phyloP scores from a whole-genome alignment of 139 green algal species.

The Chlorella ohadii region DNA sequence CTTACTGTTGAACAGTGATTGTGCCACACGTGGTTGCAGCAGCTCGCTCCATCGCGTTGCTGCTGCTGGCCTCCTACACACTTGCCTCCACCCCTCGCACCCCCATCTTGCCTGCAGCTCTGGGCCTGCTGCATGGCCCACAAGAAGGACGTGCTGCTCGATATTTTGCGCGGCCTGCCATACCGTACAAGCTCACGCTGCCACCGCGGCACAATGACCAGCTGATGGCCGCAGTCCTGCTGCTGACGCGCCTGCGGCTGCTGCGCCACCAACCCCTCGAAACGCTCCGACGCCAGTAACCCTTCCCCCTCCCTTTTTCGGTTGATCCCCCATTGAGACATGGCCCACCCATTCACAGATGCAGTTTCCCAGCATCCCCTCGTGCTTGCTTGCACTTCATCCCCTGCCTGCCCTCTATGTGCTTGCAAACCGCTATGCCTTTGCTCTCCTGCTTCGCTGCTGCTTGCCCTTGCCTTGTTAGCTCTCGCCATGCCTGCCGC shows the following conservation, averaged over 20 bases:
- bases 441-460: no score
- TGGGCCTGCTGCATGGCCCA: constrained; percentile 15
- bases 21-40: neutral
- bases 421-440: no score
- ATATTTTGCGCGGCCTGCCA: neutral
- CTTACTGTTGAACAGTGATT: neutral
- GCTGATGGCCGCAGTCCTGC: neutral
- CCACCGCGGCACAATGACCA: neutral
- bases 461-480: no score
- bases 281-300: no score
- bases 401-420: no score
- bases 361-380: no score
- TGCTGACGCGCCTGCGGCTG: neutral
- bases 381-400: no score
- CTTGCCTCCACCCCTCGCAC: neutral
- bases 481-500: no score
- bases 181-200: constrained; percentile 9
- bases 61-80: neutral
- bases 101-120: neutral
- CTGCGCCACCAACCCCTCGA: no score
- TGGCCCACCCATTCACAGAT: no score
- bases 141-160: neutral
- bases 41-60: neutral
- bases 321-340: no score
- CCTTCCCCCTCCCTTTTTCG: no score